Percentiles rank a stretch among this genome's conserved stretches.
phyloP scores from a whole-genome alignment of 768 basidiomycete genomes.

The Kwoniella bestiolae region DNA sequence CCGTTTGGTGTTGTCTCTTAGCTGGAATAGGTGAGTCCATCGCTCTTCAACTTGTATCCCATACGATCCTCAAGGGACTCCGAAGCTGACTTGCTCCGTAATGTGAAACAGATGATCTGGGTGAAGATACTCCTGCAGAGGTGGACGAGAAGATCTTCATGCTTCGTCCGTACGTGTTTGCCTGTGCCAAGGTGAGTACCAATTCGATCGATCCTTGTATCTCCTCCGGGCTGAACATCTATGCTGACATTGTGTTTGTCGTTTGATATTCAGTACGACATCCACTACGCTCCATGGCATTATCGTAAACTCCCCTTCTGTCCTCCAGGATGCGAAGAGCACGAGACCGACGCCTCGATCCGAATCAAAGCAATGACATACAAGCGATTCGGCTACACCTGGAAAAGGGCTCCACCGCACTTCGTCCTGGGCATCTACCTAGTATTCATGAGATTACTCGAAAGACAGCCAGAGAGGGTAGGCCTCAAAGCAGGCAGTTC shows the following conservation, averaged over 20 bases:
- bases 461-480: conserved; percentile 46
- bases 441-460: conserved; percentile 46
- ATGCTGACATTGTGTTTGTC: not conserved
- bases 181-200: conserved; percentile 58
- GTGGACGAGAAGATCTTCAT: conserved; percentile 59
- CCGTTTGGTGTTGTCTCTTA: conserved; percentile 50
- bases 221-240: not conserved
- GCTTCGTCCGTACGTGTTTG: conserved; percentile 59
- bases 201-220: too few relatives aligned
- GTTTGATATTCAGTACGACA: conserved; percentile 42
- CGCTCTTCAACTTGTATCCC: not conserved
- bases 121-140: conserved; percentile 52
- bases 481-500: conserved; percentile 30
- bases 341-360: conserved; percentile 30
- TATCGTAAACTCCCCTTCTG: conserved; percentile 48
- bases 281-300: conserved; percentile 52
- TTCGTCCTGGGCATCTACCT: conserved; percentile 42
- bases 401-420: conserved; percentile 46
- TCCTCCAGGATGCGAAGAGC: conserved; percentile 25
- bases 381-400: conserved; percentile 50
- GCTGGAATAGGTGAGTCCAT: conserved; percentile 43
- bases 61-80: not conserved
- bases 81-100: not conserved
- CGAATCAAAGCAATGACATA: conserved; percentile 46
- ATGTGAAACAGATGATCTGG: conserved; percentile 20